Evolutionary conservation across 305 asterid species (phyloP), one percentile per base, ranked within the genome.

Genomic region (Fraxinus sp.): DNA sequence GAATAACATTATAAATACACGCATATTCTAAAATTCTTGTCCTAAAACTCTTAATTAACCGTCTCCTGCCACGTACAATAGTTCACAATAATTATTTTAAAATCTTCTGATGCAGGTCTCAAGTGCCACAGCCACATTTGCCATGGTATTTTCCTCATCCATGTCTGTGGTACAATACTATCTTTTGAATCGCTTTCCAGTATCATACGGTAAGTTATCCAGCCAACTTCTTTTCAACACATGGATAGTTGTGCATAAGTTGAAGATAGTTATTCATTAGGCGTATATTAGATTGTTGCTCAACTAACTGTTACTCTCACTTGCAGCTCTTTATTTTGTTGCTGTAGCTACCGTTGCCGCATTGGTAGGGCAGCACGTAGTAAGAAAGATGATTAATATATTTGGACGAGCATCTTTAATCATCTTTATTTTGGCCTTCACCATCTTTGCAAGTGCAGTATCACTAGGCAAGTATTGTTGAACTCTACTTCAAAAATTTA

Each of bases 101-200:
- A 46, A 78, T 59, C 81, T 79, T 80, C 46, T 72, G 70, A 71
- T 82, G 79, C 82, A 92, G 95, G 94, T 89, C 3, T 90, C 97
- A 39, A 93, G 97, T 82, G 97, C 97, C 71, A 93, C 97, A 20
- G 92, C 97, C 73, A 92, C 95, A 46, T 84, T 93, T 24, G 88
- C 92, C 8, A 91, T 93, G 97, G 76, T 86, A 57, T 92, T 91
- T 82, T 92, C 97, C 4, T 90, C 97, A 20, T 93, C 97, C 83
- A 93, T 93, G 97, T 92, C 97, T 4, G 90, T 92, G 46, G 86
- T 93, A 72, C 93, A 93, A 77, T 93, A 93, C 72, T 88, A 92
- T 91, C 91, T 92, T 76, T 77, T 93, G 83, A 86, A 78, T 68
- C 96, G 96, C 41, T 93, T 93, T 59, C 97, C 96, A 14, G 87